Conservation (phyloP, 1,284 basidiomycete species). For the Ceratobasidium sp. region DNA sequence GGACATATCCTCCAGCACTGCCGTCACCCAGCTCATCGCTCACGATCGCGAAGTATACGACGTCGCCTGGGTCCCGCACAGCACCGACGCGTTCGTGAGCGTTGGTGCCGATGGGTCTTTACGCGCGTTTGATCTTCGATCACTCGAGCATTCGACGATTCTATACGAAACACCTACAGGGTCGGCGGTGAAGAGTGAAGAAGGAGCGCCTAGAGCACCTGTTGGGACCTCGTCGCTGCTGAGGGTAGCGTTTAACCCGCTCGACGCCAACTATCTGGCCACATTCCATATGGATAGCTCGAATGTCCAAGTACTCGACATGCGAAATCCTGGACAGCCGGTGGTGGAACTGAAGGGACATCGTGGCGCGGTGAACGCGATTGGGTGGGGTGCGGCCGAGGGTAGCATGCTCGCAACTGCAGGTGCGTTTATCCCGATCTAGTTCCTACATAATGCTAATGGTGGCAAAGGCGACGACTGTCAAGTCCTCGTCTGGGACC, state of each 20-base stretch:
- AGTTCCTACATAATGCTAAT: background rate
- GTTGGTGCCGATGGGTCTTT: slow-evolving; percentile 97
- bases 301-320: slow-evolving; percentile 89
- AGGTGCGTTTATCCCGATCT: slow-evolving; percentile 58
- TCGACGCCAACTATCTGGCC: slow-evolving; percentile 90
- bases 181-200: slow-evolving; percentile 32
- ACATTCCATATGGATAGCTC: slow-evolving; percentile 89
- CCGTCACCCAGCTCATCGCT: slow-evolving; percentile 96
- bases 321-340: slow-evolving; percentile 91
- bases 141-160: slow-evolving; percentile 97
- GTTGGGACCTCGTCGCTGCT: slow-evolving; percentile 73
- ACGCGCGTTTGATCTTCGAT: slow-evolving; percentile 94
- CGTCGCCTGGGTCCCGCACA: slow-evolving; percentile 98
- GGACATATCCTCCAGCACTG: slow-evolving; percentile 96
- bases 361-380: slow-evolving; percentile 74
- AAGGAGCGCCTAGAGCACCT: slow-evolving; percentile 50
- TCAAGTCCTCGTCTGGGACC: slow-evolving; percentile 89
- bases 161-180: slow-evolving; percentile 86
- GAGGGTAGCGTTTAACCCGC: slow-evolving; percentile 84
- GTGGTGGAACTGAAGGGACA: slow-evolving; percentile 90
- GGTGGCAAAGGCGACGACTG: slow-evolving; percentile 79
- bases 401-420: slow-evolving; percentile 83
- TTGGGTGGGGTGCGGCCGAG: slow-evolving; percentile 86
- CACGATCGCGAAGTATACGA: slow-evolving; percentile 99
- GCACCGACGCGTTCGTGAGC: slow-evolving; percentile 96